These are phyloP conservation scores for Nemania sp. DNA, from an alignment of 2,329 filamentous ascomycete species.

Conservation along the genomic window DNA sequence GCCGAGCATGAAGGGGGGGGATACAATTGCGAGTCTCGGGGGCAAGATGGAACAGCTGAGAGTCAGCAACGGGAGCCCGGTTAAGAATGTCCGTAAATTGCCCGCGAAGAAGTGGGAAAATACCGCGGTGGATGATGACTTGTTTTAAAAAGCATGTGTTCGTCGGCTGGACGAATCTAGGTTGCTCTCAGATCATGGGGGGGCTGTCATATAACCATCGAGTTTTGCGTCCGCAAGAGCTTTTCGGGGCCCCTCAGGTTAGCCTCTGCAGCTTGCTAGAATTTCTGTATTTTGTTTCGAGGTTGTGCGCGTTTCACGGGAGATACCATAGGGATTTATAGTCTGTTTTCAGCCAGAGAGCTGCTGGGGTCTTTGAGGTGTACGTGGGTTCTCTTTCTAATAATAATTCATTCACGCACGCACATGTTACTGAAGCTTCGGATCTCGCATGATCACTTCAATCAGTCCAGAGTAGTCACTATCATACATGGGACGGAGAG, in stretches of 20 bases:
- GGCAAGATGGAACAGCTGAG: constrained; percentile 55
- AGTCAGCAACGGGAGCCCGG: constrained; percentile 53
- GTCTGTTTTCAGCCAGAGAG: not conserved
- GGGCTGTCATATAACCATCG: not conserved
- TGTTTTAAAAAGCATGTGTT: constrained; percentile 37
- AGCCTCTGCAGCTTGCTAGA: not conserved
- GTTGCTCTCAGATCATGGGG: not conserved
- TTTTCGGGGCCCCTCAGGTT: not conserved
- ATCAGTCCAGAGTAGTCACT: too few relatives aligned
- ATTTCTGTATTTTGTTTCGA: constrained; percentile 9
- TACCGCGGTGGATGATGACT: constrained; percentile 44
- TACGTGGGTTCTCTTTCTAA: constrained; percentile 4
- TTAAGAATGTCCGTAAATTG: constrained; percentile 55
- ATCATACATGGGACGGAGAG: too few relatives aligned
- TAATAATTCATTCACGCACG: constrained; percentile 6
- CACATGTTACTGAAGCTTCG: not conserved
- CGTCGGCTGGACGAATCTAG: not conserved
- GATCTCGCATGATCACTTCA: not conserved
- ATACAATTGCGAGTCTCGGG: constrained; percentile 46
- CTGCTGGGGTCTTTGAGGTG: not conserved
- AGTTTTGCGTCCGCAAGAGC: constrained; percentile 3
- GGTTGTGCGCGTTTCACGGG: constrained; percentile 15
- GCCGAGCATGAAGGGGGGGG: constrained; percentile 32
- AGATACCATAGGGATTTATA: constrained; percentile 24
- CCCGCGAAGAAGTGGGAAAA: constrained; percentile 53